Evolutionary conservation across 2,329 filamentous ascomycete genomes (phyloP).

Genomic region (Tolypocladium cylindrosporum): DNA sequence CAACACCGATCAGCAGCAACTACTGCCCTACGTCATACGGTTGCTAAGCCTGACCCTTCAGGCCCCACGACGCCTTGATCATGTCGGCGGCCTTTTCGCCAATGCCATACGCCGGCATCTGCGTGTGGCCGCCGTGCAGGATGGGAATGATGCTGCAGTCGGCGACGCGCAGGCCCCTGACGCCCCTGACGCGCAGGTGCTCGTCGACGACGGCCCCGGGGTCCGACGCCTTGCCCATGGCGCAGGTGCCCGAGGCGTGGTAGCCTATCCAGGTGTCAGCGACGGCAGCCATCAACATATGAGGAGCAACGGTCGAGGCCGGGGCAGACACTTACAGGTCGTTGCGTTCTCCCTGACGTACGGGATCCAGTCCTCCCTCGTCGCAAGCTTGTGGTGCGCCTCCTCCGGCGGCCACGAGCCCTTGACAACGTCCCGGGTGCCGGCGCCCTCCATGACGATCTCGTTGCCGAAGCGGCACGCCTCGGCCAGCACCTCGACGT

Average conservation of each 20-base stretch:
- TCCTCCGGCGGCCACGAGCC: slow-evolving; percentile 46
- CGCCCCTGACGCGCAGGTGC: slow-evolving; percentile 37
- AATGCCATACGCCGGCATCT: slow-evolving; percentile 43
- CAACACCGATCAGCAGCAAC: neutral
- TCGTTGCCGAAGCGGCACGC: slow-evolving; percentile 50
- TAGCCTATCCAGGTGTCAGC: slow-evolving; percentile 29
- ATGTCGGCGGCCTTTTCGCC: slow-evolving; percentile 33
- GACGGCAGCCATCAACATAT: neutral
- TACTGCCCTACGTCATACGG: neutral
- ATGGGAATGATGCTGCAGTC: slow-evolving; percentile 39
- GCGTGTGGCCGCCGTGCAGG: slow-evolving; percentile 33
- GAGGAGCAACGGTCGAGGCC: neutral
- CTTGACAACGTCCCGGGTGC: slow-evolving; percentile 48
- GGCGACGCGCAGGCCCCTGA: slow-evolving; percentile 37
- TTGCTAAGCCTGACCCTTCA: neutral
- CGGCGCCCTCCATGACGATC: slow-evolving; percentile 45
- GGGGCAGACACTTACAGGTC: slow-evolving; percentile 36
- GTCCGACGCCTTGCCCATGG: slow-evolving; percentile 35
- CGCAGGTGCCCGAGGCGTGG: slow-evolving; percentile 46
- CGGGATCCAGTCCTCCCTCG: slow-evolving; percentile 46
- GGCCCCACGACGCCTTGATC: slow-evolving; percentile 1
- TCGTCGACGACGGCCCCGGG: slow-evolving; percentile 33
- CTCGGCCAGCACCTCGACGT: slow-evolving; percentile 48
- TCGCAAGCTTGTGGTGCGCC: slow-evolving; percentile 41
- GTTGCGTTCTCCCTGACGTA: slow-evolving; percentile 50